These are phyloP conservation scores for Pleurotus ostreatus DNA, from an alignment of 768 basidiomycete species.

Conservation along the genomic window DNA sequence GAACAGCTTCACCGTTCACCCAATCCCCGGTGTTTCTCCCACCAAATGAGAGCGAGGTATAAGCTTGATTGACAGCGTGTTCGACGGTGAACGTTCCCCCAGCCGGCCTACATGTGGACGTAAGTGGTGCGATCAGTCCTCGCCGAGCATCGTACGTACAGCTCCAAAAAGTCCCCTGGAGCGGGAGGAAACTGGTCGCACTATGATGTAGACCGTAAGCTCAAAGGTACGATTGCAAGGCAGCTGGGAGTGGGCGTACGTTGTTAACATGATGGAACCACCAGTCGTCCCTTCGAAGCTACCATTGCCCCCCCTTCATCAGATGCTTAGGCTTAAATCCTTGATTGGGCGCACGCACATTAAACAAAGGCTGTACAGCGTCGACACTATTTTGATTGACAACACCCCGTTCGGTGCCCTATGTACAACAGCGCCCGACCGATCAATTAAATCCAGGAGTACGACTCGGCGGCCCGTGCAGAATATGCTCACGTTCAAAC, in stretches of 20 bases:
- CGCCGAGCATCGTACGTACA: slow-evolving; percentile 22
- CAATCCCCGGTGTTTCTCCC: slow-evolving; percentile 22
- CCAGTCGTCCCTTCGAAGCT: slow-evolving; percentile 33
- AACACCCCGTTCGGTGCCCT: slow-evolving; percentile 15
- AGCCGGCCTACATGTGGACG: slow-evolving; percentile 26
- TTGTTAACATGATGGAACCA: slow-evolving; percentile 38
- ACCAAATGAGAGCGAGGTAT: slow-evolving; percentile 33
- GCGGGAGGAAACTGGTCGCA: slow-evolving; percentile 44
- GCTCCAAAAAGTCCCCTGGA: slow-evolving; percentile 36
- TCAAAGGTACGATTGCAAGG: background rate
- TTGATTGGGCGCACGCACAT: slow-evolving; percentile 17
- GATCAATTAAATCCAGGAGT: background rate
- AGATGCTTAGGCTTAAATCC: background rate
- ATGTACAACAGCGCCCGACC: background rate
- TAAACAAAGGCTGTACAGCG: slow-evolving; percentile 29
- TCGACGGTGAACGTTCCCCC: slow-evolving; percentile 40
- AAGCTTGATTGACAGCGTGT: slow-evolving; percentile 36
- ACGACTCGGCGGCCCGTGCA: too few species aligned
- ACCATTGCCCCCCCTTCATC: background rate
- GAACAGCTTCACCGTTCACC: slow-evolving; percentile 32
- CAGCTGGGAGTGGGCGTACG: slow-evolving; percentile 15
- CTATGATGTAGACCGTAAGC: slow-evolving; percentile 15
- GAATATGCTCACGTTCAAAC: slow-evolving; percentile 25
- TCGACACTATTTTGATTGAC: slow-evolving; percentile 27
- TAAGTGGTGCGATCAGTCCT: background rate